A percentile compares a stretch with the other conserved stretches of the same genome.
phyloP scores from a whole-genome alignment of 768 basidiomycete genomes.

The Tricholoma sp. region DNA sequence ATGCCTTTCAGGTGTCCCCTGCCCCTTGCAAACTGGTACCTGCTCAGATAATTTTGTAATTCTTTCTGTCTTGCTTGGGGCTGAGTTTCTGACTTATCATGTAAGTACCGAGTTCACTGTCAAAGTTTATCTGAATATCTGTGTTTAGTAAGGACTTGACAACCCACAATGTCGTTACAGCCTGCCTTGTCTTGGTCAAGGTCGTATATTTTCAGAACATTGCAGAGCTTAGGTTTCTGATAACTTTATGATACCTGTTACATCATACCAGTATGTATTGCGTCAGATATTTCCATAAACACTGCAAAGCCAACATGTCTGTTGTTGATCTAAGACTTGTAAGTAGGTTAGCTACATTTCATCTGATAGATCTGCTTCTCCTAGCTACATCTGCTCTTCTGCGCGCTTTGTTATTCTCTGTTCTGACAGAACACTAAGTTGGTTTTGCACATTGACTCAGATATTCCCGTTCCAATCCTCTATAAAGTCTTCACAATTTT shows the following conservation, averaged over 20 bases:
- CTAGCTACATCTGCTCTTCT: background rate
- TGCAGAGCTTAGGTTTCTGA: background rate
- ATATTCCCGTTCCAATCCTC: background rate
- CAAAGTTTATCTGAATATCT: background rate
- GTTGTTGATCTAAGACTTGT: background rate
- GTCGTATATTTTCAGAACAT: background rate
- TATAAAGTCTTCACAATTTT: background rate
- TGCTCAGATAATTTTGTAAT: background rate
- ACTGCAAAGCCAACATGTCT: background rate
- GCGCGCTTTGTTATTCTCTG: background rate
- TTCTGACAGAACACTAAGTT: background rate
- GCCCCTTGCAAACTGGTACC: background rate
- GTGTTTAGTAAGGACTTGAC: background rate
- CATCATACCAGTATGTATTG: too few species aligned
- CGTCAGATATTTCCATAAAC: background rate
- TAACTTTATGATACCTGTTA: background rate
- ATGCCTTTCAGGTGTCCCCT: background rate
- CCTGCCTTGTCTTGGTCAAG: background rate
- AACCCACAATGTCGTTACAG: background rate
- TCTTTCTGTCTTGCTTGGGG: background rate
- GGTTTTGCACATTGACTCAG: background rate
- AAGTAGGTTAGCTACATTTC: background rate
- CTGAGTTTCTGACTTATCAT: background rate
- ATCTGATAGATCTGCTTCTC: background rate
- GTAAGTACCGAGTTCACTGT: background rate